Conservation (phyloP, 2,329 filamentous ascomycete species). For the Dothiorella sarmentorum region DNA sequence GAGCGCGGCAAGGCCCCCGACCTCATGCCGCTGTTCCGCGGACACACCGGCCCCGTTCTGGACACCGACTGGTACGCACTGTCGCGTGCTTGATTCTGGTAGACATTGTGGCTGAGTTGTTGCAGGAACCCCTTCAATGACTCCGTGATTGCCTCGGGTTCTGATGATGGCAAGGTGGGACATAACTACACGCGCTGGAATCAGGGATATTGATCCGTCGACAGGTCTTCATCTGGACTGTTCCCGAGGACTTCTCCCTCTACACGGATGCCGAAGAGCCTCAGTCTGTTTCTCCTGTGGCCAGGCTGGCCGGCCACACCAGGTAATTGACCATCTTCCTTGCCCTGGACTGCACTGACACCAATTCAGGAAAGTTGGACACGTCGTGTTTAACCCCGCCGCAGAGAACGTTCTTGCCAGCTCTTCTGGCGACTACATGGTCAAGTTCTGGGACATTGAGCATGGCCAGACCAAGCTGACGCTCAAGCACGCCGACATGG, state of each 20-base stretch:
- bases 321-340: conserved; percentile 51
- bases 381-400: conserved; percentile 95
- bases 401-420: conserved; percentile 95
- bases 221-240: conserved; percentile 85
- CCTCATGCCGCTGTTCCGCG: conserved; percentile 89
- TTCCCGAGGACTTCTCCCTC: conserved; percentile 82
- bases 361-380: conserved; percentile 78
- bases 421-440: conserved; percentile 87
- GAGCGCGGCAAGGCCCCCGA: conserved; percentile 91
- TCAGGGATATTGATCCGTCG: conserved; percentile 28
- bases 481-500: conserved; percentile 84
- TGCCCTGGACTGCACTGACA: conserved; percentile 21
- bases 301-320: conserved; percentile 81
- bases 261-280: conserved; percentile 81
- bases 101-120: conserved; percentile 16
- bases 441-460: conserved; percentile 94
- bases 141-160: conserved; percentile 83
- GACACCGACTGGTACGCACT: conserved; percentile 84
- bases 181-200: neutral
- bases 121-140: conserved; percentile 94
- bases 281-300: conserved; percentile 73
- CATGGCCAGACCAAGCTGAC: conserved; percentile 70
- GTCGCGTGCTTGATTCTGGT: conserved; percentile 5
- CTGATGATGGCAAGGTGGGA: conserved; percentile 82
- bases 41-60: conserved; percentile 90